Percentiles rank a stretch among this genome's conserved stretches.
Conservation (phyloP, 1,284 basidiomycete species). For the Apiotrichum gamsii region DNA sequence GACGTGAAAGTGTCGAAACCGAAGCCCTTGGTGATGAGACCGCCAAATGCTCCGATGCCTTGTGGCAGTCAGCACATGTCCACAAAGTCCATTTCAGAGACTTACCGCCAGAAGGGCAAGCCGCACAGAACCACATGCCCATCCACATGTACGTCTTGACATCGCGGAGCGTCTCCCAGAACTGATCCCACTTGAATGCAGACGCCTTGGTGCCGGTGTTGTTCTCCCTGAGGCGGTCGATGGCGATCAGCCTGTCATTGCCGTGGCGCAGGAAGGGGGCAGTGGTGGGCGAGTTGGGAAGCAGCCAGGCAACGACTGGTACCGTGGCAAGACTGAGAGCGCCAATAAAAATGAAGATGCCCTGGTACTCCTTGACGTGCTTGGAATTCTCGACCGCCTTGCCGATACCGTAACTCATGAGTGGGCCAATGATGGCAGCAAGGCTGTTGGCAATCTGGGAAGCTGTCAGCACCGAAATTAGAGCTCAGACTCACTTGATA, state of each 20-base stretch:
- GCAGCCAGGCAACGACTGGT: conserved; percentile 50
- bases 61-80: too few species aligned
- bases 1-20: conserved; percentile 44
- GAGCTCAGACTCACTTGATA: conserved; percentile 39
- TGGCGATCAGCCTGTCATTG: conserved; percentile 42
- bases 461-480: conserved; percentile 22
- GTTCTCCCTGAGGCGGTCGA: conserved; percentile 45
- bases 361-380: conserved; percentile 38
- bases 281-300: conserved; percentile 41
- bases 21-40: conserved; percentile 38
- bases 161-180: conserved; percentile 43
- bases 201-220: conserved; percentile 44
- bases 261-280: conserved; percentile 41
- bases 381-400: conserved; percentile 18
- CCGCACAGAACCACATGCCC: conserved; percentile 37
- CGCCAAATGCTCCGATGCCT: conserved; percentile 45
- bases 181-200: conserved; percentile 44
- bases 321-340: conserved; percentile 49
- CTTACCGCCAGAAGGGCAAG: conserved; percentile 42
- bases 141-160: conserved; percentile 29
- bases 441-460: conserved; percentile 39
- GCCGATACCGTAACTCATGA: conserved; percentile 40
- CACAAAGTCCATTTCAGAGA: too few species aligned
- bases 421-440: conserved; percentile 37
- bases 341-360: conserved; percentile 54